Percentiles rank a stretch among this genome's conserved stretches.
These are phyloP conservation scores for Friedmanniomyces simplex DNA, from an alignment of 495 filamentous ascomycete species.

Conservation along the genomic window DNA sequence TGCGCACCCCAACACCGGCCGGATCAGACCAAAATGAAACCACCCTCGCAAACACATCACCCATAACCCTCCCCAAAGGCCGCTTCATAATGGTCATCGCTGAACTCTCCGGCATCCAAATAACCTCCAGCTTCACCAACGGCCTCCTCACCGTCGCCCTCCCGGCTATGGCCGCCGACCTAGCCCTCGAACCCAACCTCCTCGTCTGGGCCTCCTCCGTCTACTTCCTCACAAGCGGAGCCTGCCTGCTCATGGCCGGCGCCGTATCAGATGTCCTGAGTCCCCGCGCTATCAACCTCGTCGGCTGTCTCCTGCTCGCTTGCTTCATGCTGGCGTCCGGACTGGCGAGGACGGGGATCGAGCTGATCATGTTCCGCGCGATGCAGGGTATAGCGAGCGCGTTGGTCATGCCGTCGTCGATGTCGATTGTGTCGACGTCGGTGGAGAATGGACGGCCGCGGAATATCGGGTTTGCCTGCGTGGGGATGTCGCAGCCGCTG, in stretches of 20 bases:
- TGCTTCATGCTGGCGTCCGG: slow-evolving; percentile 39
- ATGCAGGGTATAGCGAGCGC: slow-evolving; percentile 41
- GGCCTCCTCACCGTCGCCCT: slow-evolving; percentile 3
- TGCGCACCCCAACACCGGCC: not conserved
- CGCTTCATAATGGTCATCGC: not conserved
- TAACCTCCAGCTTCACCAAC: not conserved
- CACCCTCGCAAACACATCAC: not conserved
- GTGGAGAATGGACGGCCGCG: slow-evolving; percentile 36
- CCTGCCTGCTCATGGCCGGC: slow-evolving; percentile 39
- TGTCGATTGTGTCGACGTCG: slow-evolving; percentile 39
- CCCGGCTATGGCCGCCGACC: slow-evolving; percentile 1
- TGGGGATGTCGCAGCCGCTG: slow-evolving; percentile 41
- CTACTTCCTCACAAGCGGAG: slow-evolving; percentile 26
- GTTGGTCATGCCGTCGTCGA: slow-evolving; percentile 41
- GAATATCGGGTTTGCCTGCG: slow-evolving; percentile 43
- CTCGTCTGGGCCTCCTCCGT: slow-evolving; percentile 3
- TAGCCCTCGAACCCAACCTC: not conserved
- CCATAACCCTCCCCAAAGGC: not conserved
- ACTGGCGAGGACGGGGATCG: slow-evolving; percentile 35
- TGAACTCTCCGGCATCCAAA: slow-evolving; percentile 1
- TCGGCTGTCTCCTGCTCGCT: slow-evolving; percentile 35
- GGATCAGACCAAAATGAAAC: not conserved
- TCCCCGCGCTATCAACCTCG: slow-evolving; percentile 33
- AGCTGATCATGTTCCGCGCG: slow-evolving; percentile 43
- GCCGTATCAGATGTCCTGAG: slow-evolving; percentile 43